Base-by-base conservation (phyloP, 305 asterid genomes). In the Rubia balearica region DNA sequence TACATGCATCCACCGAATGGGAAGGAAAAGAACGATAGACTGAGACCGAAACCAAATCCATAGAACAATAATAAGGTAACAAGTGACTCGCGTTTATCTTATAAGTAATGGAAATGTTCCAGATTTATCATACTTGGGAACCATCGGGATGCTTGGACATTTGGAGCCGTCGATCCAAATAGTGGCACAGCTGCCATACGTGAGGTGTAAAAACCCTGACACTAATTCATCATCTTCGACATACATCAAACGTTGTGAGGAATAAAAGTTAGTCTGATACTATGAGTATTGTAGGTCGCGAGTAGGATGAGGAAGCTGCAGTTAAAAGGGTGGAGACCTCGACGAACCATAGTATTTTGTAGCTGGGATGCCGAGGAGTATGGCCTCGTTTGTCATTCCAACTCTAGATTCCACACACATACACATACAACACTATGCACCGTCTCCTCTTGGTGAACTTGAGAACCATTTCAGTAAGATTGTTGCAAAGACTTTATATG, bases 81-180 rank as follows among this genome's bases (percentile, higher is more conserved):
- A 33, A 48, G 14, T 60, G 24, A 48, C 48, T 67, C 53, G 3
- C n/a, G 21, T 60, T 14, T 62, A 46, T 38, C 65, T 72, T 38
- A 63, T 63, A 7, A 71, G 55, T 69, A 73, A 76, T 38, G 67
- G 71, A 61, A 51, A 56, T 78, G 41, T n/a, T 73, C 60, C 74
- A 90, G 96, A 74, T 88, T 40, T 79, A 92, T 92, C 70, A 88
- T 90, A 77, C 79, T 92, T 78, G 98, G 96, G 14, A 92, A 92
- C 80, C 98, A 92, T 80, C 88, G 95, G 48, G 96, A 92, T 73
- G 98, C 98, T 33, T 92, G 98, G 98, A 84, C 98, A 57, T 90
- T 92, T 75, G 96, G 98, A 80, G 96, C 96, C 69, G 95, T 68
- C 64, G 98, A 92, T 84, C 96, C 96, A 30, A 90, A 85, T 56